Evolutionary conservation across 2,329 filamentous ascomycete genomes (phyloP), one percentile per base, ranked within the genome.

Genomic region (Chaetomiaceae sp.): DNA sequence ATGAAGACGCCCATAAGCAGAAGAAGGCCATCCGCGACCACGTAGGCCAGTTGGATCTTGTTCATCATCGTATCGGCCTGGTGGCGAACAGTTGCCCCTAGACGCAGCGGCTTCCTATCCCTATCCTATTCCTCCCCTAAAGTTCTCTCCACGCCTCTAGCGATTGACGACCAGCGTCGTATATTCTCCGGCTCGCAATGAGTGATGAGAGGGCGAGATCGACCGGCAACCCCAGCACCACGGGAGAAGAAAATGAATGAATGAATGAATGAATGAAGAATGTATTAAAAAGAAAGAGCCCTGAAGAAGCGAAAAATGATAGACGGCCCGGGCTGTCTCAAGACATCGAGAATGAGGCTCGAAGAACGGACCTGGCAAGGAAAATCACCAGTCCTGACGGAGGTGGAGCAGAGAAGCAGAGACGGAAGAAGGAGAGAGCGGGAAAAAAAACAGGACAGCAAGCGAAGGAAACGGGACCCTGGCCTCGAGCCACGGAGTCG

Each of bases 1-100:
- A 78, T 73, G 62, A 82, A 66, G 58, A 74, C 70, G 49, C 79
- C 79, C 54, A 76, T 76, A 49, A 68, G 62, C 57, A 77, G 70
- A 65, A 82, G 81, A 58, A 81, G 64, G 50, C 69, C 55, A 63
- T 79, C 75, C 62, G 70, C 66, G 56, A 64, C 65, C 56, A 78
- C 62, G 51, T 77, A 77, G 58, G 74, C 66, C 56, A 73, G 58
- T 53, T 79, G 72, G 55, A 82, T 70, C 58, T 76, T 79, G 72
- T 77, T 81, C 52, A 70, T 72, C 78, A 81, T 82, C 41, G 59
- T 66, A 59, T 39, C 50, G 49, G 33, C 3, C 21, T 31, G 14
- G 48, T 39, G n/a, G 27, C 33, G 54, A 44, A 41, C 9, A 2
- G 10, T 35, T 31, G 20, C 33, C 23, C 25, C 17, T 30, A 34